Conservation (phyloP, 2,329 filamentous ascomycete species). For the Ceratocystis albifundus region DNA sequence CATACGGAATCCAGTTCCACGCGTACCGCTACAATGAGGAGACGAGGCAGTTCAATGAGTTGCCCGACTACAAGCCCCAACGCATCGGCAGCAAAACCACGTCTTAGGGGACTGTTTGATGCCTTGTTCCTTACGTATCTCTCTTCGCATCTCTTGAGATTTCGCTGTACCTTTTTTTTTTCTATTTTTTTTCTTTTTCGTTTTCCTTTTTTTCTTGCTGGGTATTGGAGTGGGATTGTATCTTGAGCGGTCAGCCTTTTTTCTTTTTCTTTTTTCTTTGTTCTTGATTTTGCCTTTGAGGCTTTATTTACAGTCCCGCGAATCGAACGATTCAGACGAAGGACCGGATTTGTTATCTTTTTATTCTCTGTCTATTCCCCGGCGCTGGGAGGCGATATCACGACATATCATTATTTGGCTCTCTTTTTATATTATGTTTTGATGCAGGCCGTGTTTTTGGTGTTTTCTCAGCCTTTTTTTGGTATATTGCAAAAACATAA, state of each 20-base stretch:
- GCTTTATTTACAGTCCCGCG: neutral
- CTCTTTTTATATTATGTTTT: neutral
- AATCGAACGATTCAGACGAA: neutral
- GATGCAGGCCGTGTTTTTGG: neutral
- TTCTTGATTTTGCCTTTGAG: conserved; percentile 3
- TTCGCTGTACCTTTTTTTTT: neutral
- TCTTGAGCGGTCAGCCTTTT: conserved; percentile 10
- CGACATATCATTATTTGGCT: neutral
- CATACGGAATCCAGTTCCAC: conserved; percentile 94
- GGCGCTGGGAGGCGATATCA: neutral
- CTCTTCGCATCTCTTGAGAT: neutral
- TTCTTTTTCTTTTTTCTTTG: conserved; percentile 15
- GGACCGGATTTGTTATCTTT: conserved; percentile 2
- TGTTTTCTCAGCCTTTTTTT: conserved; percentile 3
- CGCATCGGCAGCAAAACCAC: conserved; percentile 12
- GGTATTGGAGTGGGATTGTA: neutral
- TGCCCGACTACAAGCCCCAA: conserved; percentile 70
- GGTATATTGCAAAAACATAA: neutral
- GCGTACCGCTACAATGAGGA: conserved; percentile 80
- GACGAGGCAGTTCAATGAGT: conserved; percentile 68
- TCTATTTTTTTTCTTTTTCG: neutral
- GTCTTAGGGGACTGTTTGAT: neutral
- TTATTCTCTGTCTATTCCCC: neutral
- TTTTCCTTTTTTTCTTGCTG: conserved; percentile 12
- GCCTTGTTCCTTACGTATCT: neutral